Percentiles rank a stretch among this genome's conserved stretches.
Conservation (phyloP, 2,329 filamentous ascomycete genomes). For the Neoscytalidium dimidiatum region DNA sequence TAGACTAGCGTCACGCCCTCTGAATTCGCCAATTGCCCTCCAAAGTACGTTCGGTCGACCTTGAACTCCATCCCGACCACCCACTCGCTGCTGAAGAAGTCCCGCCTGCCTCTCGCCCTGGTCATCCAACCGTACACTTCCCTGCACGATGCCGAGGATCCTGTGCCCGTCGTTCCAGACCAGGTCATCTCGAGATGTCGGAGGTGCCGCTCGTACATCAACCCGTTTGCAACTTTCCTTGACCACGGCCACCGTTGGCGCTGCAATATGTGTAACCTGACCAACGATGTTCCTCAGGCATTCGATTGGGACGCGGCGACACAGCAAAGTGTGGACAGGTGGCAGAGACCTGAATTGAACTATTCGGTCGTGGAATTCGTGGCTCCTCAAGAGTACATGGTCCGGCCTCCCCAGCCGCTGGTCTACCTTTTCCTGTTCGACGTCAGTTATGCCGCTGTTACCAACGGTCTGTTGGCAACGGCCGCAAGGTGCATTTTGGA, state of each 20-base stretch:
- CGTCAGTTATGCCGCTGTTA: slow-evolving; percentile 87
- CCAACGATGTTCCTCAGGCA: slow-evolving; percentile 97
- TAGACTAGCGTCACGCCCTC: slow-evolving; percentile 90
- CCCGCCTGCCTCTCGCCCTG: slow-evolving; percentile 90
- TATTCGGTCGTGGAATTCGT: slow-evolving; percentile 97
- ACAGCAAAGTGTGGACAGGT: slow-evolving; percentile 88
- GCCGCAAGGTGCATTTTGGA: slow-evolving; percentile 91
- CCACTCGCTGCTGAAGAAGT: slow-evolving; percentile 92
- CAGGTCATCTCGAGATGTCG: slow-evolving; percentile 97
- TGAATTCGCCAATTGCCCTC: slow-evolving; percentile 83
- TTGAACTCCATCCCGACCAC: slow-evolving; percentile 93
- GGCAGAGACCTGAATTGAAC: slow-evolving; percentile 91
- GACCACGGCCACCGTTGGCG: slow-evolving; percentile 98
- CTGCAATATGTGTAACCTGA: slow-evolving; percentile 99
- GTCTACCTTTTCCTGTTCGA: slow-evolving; percentile 96
- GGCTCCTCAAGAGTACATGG: slow-evolving; percentile 99
- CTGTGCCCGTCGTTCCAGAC: slow-evolving; percentile 88
- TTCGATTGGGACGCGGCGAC: slow-evolving; percentile 96
- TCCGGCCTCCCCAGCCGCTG: slow-evolving; percentile 89
- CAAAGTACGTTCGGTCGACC: slow-evolving; percentile 94
- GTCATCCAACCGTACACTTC: slow-evolving; percentile 95
- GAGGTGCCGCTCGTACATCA: slow-evolving; percentile 95
- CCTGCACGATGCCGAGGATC: slow-evolving; percentile 89
- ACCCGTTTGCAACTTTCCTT: slow-evolving; percentile 93
- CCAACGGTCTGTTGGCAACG: slow-evolving; percentile 87